A percentile compares a stretch with the other conserved stretches of the same genome.
phyloP scores from a whole-genome alignment of 1,284 basidiomycete species.

The Sporisorium iseilematis-ciliati region DNA sequence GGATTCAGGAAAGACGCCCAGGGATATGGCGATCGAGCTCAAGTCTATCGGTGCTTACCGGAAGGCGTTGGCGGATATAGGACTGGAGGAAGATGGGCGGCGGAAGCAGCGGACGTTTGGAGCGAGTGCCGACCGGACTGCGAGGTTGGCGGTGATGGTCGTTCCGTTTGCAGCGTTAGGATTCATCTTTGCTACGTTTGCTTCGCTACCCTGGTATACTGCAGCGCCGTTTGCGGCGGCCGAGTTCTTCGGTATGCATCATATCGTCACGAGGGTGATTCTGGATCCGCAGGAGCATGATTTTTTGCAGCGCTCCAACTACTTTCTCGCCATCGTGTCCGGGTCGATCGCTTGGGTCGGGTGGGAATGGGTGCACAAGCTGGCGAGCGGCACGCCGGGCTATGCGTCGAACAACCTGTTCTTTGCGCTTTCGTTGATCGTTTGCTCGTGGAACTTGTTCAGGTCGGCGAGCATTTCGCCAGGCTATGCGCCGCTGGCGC shows the following conservation, averaged over 20 bases:
- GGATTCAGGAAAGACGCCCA: conserved; percentile 84
- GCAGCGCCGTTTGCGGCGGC: conserved; percentile 83
- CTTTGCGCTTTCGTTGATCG: conserved; percentile 79
- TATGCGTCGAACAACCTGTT: conserved; percentile 81
- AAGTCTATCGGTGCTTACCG: conserved; percentile 84
- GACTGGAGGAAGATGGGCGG: conserved; percentile 73
- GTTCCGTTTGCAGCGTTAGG: conserved; percentile 84
- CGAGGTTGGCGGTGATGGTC: conserved; percentile 82
- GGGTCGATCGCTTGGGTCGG: conserved; percentile 88
- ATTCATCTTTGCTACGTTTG: conserved; percentile 84
- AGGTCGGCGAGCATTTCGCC: conserved; percentile 88
- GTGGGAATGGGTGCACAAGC: conserved; percentile 80
- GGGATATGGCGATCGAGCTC: conserved; percentile 94
- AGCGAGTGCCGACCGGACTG: conserved; percentile 83
- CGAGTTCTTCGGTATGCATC: conserved; percentile 91
- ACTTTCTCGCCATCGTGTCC: conserved; percentile 90
- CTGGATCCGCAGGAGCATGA: conserved; percentile 52
- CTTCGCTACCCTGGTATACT: conserved; percentile 88
- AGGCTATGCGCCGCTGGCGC: conserved; percentile 84
- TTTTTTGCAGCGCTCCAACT: conserved; percentile 74
- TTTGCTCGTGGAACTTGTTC: conserved; percentile 91
- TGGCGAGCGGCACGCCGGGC: conserved; percentile 69
- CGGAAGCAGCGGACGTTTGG: conserved; percentile 44
- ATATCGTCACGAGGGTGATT: conserved; percentile 73
- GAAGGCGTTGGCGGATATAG: conserved; percentile 85